These are phyloP conservation scores for Sindora glabra DNA, from an alignment of 306 rosid species.

Conservation along the genomic window DNA sequence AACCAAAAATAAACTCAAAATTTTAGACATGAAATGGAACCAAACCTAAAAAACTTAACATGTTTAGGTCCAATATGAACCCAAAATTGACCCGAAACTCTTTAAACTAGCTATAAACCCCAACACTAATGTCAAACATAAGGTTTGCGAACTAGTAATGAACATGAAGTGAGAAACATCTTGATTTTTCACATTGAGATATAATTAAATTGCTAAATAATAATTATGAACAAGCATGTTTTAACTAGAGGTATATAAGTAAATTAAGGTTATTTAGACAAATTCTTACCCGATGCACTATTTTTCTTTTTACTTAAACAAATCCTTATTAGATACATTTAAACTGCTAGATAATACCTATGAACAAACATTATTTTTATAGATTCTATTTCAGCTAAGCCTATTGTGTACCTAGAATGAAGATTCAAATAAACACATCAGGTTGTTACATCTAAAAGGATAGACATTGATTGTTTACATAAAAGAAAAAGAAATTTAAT, in stretches of 20 bases:
- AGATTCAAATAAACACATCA: constrained; percentile 4
- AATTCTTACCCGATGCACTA: too few species aligned
- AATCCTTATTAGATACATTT: not conserved
- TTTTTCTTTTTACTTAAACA: too few species aligned
- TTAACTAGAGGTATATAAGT: not conserved
- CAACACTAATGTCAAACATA: not conserved
- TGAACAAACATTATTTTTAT: constrained; percentile 2
- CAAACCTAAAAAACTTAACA: too few species aligned
- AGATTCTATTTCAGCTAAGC: constrained; percentile 71
- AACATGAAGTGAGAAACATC: not conserved
- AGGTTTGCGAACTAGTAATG: not conserved
- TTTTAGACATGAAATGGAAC: too few species aligned
- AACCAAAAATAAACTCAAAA: too few species aligned
- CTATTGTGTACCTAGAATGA: constrained; percentile 65
- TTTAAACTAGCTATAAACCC: not conserved
- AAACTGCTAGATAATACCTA: not conserved
- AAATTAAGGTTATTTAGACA: not conserved
- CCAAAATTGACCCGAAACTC: too few species aligned
- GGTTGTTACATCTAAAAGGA: not conserved
- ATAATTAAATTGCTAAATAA: not conserved
- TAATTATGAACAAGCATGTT: not conserved
- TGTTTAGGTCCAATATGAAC: too few species aligned
- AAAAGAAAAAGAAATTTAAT: constrained; percentile 1
- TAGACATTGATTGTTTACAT: not conserved
- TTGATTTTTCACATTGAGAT: too few species aligned